Percentiles rank a stretch among this genome's conserved stretches.
Evolutionary conservation across 805 yeast genomes (phyloP).

Genomic region (Gaillardinia entomophila): DNA sequence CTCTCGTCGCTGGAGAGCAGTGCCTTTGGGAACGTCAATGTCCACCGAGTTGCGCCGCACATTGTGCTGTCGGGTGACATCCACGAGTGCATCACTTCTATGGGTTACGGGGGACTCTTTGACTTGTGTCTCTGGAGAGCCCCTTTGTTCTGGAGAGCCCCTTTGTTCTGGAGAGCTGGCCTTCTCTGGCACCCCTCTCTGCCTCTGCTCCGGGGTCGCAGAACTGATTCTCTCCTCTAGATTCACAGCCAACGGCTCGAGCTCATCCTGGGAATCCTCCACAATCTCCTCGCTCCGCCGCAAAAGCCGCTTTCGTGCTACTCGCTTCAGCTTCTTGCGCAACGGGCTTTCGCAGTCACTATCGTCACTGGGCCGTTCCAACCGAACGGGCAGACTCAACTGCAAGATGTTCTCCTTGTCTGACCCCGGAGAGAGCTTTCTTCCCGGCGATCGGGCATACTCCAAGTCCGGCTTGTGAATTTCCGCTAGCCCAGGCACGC

Average conservation of each 20-base stretch:
- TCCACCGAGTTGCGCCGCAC: neutral
- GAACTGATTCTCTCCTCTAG: neutral
- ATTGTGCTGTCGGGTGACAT: neutral
- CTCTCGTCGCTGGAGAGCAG: conserved; percentile 30
- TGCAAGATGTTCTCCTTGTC: too few relatives aligned
- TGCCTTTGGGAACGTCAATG: conserved; percentile 12
- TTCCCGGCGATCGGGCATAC: conserved; percentile 1
- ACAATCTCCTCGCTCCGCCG: conserved; percentile 2
- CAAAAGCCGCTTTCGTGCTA: conserved; percentile 1
- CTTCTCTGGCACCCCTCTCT: conserved; percentile 1
- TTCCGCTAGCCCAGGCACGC: neutral
- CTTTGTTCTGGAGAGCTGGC: too few relatives aligned
- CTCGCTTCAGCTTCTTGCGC: neutral
- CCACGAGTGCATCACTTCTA: neutral
- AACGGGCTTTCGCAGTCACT: neutral
- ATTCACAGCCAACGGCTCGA: conserved; percentile 7
- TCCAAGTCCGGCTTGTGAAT: conserved; percentile 1
- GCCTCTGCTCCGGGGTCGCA: neutral
- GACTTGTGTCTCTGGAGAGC: too few relatives aligned
- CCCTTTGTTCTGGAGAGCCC: too few relatives aligned
- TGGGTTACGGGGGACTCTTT: too few relatives aligned
- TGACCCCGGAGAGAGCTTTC: neutral
- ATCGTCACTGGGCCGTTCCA: neutral
- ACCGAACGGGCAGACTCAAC: neutral
- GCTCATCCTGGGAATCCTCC: conserved; percentile 14